A percentile compares a stretch with the other conserved stretches of the same genome.
These are phyloP conservation scores for Sphagnum magellanicum DNA, from an alignment of 228 moss, liverwort and hornwort genomes.

Conservation along the genomic window DNA sequence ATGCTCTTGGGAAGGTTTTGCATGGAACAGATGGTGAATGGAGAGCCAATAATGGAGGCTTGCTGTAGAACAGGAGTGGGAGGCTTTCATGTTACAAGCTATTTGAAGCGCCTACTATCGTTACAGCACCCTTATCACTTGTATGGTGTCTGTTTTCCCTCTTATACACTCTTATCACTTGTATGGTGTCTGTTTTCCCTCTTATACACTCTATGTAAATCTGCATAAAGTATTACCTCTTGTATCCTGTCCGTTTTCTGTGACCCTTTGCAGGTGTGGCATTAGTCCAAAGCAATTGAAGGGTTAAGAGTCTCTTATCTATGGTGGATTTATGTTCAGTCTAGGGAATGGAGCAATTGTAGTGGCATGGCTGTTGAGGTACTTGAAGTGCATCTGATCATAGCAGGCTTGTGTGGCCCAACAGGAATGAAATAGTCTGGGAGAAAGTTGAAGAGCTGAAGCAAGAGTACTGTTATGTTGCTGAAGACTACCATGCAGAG, in stretches of 20 bases:
- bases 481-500: slow-evolving; percentile 71
- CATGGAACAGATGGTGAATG: slow-evolving; percentile 55
- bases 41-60: slow-evolving; percentile 86
- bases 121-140: slow-evolving; percentile 89
- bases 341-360: too few relatives aligned
- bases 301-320: too few relatives aligned
- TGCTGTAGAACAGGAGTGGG: slow-evolving; percentile 83
- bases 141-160: slow-evolving; percentile 26
- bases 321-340: too few relatives aligned
- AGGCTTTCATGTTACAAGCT: slow-evolving; percentile 85
- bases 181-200: slow-evolving; percentile 26
- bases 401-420: neutral
- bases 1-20: too few relatives aligned
- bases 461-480: slow-evolving; percentile 88
- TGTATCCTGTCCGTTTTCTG: slow-evolving; percentile 31
- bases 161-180: slow-evolving; percentile 64
- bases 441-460: slow-evolving; percentile 91
- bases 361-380: too few relatives aligned
- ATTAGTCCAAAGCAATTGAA: too few relatives aligned
- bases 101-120: slow-evolving; percentile 80
- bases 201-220: slow-evolving; percentile 22
- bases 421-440: slow-evolving; percentile 79
- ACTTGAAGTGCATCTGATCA: too few relatives aligned
- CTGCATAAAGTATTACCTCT: slow-evolving; percentile 29
- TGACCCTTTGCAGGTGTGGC: too few relatives aligned